These are phyloP conservation scores for Podaxis sp. DNA, from an alignment of 768 basidiomycete species.

Conservation along the genomic window DNA sequence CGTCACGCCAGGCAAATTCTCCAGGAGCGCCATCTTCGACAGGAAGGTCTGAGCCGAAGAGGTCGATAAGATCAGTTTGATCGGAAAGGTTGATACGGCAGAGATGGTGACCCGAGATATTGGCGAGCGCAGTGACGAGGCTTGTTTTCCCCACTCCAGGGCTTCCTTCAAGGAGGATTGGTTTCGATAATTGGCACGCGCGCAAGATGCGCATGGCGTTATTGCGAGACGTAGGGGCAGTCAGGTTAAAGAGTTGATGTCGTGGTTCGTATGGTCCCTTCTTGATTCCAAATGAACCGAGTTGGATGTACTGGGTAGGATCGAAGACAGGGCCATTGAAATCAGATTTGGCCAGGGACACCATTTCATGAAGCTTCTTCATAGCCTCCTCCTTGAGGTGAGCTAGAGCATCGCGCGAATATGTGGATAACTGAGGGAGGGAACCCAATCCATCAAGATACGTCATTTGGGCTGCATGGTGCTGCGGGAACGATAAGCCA, in stretches of 20 bases:
- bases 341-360: conserved; percentile 37
- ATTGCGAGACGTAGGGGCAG: conserved; percentile 83
- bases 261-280: conserved; percentile 47
- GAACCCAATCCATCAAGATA: conserved; percentile 87
- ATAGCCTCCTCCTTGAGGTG: conserved; percentile 61
- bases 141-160: conserved; percentile 99
- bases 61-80: conserved; percentile 93
- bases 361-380: conserved; percentile 52
- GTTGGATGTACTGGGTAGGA: conserved; percentile 40
- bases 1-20: conserved; percentile 97
- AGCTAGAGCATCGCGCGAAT: conserved; percentile 58
- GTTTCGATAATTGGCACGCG: conserved; percentile 87
- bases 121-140: conserved; percentile 83
- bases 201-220: conserved; percentile 89
- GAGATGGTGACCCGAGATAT: conserved; percentile 71
- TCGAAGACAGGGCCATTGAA: conserved; percentile 32
- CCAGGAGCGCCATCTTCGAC: conserved; percentile 89
- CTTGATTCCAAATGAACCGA: conserved; percentile 75
- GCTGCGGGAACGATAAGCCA: conserved; percentile 43
- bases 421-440: conserved; percentile 68
- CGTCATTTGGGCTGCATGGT: conserved; percentile 92
- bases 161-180: conserved; percentile 94
- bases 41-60: conserved; percentile 95
- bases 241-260: conserved; percentile 66
- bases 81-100: conserved; percentile 97